Percentiles rank a stretch among this genome's conserved stretches.
Conservation (phyloP, 139 green algal genomes). For the Pseudopediastrum boryanum region DNA sequence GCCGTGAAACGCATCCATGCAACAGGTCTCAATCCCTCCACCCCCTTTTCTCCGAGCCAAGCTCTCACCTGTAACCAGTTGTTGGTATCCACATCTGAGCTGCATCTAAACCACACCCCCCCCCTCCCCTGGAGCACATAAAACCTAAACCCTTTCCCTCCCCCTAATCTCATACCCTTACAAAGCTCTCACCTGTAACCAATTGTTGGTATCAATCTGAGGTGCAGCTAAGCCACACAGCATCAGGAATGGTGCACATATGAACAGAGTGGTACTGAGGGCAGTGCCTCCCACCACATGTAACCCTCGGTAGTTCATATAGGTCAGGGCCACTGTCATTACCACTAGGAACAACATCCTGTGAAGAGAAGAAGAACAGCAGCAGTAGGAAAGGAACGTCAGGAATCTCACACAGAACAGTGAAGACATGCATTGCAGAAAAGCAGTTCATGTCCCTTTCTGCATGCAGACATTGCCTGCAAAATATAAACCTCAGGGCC, state of each 20-base stretch:
- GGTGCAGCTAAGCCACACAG: conserved; percentile 69
- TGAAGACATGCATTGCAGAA: no score
- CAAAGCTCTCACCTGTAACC: conserved; percentile 46
- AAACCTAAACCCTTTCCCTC: no score
- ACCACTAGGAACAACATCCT: conserved; percentile 60
- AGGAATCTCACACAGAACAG: no score
- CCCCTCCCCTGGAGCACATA: no score
- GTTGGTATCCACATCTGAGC: conserved; percentile 61
- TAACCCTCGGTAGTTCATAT: conserved; percentile 94
- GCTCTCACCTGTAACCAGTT: conserved; percentile 67
- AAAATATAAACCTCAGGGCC: no score
- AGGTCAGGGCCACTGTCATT: conserved; percentile 70
- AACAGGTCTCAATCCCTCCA: no score
- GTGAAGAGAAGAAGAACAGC: conserved; percentile 25
- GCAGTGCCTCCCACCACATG: conserved; percentile 79
- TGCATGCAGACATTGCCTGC: no score
- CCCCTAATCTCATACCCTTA: no score
- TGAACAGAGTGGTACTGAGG: conserved; percentile 75
- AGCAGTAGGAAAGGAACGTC: not conserved
- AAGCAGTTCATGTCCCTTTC: no score
- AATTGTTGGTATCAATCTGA: conserved; percentile 70
- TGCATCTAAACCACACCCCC: no score
- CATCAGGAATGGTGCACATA: conserved; percentile 88
- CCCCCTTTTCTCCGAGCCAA: no score
- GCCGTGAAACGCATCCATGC: no score